Evolutionary conservation across 352 stramenopile genomes (phyloP).

Genomic region (Thalassiosira ordinaria): DNA sequence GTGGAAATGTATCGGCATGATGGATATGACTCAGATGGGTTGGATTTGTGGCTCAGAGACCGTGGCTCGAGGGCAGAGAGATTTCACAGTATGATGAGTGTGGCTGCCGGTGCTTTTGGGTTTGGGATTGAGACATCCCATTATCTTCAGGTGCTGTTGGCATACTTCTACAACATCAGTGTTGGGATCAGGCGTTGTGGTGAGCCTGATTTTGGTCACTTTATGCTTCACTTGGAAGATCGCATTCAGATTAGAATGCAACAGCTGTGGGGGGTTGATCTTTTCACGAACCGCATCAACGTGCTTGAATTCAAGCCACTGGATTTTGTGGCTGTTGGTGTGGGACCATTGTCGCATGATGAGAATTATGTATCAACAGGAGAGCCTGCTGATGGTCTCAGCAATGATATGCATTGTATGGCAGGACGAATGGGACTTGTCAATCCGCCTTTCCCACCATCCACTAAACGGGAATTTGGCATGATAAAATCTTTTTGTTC

Average conservation of each 20-base stretch:
- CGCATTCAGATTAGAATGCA: slow-evolving; percentile 24
- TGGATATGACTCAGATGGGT: slow-evolving; percentile 18
- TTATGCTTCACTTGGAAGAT: slow-evolving; percentile 20
- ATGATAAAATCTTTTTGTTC: slow-evolving; percentile 41
- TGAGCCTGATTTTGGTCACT: slow-evolving; percentile 35
- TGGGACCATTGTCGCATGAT: slow-evolving; percentile 22
- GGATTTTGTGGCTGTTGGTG: slow-evolving; percentile 21
- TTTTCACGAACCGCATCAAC: slow-evolving; percentile 29
- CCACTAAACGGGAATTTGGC: not conserved
- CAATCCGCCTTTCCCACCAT: not conserved
- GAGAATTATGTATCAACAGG: slow-evolving; percentile 8
- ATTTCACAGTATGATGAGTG: slow-evolving; percentile 30
- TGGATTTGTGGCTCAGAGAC: slow-evolving; percentile 15
- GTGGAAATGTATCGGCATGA: slow-evolving; percentile 27
- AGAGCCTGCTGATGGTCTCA: not conserved
- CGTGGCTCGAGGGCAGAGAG: slow-evolving; percentile 25
- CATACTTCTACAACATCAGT: slow-evolving; percentile 18
- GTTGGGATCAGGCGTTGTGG: slow-evolving; percentile 1
- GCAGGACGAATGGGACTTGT: not conserved
- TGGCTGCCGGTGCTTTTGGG: slow-evolving; percentile 20
- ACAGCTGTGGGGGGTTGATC: slow-evolving; percentile 17
- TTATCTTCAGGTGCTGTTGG: slow-evolving; percentile 20
- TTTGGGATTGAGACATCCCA: slow-evolving; percentile 22
- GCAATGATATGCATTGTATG: not conserved
- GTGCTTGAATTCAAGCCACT: slow-evolving; percentile 5